phyloP scores from a whole-genome alignment of 257 asterid species.

The Nicotiana paniculata region DNA sequence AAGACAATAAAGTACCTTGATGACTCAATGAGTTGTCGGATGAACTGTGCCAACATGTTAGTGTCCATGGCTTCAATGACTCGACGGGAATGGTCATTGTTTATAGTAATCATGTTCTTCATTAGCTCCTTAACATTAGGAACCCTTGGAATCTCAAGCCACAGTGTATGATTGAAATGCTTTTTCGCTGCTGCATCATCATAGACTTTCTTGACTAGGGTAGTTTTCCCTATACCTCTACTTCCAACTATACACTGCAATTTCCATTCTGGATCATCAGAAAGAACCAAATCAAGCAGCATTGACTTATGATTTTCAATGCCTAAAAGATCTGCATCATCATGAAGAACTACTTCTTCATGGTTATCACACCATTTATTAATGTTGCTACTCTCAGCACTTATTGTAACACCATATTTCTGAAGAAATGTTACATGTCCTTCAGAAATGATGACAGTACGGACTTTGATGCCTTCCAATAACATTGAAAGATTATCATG shows the following conservation, averaged over 20 bases:
- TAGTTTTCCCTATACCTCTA: slow-evolving; percentile 28
- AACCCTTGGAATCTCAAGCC: slow-evolving; percentile 11
- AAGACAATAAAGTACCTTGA: slow-evolving; percentile 11
- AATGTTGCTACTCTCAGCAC: neutral
- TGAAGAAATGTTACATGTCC: slow-evolving; percentile 2
- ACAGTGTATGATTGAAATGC: slow-evolving; percentile 2
- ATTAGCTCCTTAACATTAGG: neutral
- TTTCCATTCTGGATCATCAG: neutral
- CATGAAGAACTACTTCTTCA: slow-evolving; percentile 8
- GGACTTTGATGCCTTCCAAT: neutral
- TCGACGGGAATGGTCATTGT: neutral
- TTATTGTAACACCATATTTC: neutral
- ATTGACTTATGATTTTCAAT: slow-evolving; percentile 13
- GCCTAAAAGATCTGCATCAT: slow-evolving; percentile 21
- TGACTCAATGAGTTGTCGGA: neutral
- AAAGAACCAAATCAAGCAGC: slow-evolving; percentile 7
- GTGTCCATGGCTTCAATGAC: neutral
- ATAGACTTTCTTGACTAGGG: slow-evolving; percentile 19
- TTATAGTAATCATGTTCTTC: neutral
- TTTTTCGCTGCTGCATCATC: slow-evolving; percentile 10
- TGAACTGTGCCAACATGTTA: neutral
- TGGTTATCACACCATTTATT: neutral
- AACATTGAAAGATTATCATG: neutral
- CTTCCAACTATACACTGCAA: slow-evolving; percentile 24
- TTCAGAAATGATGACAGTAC: neutral